These are phyloP conservation scores for Scenedesmus sp. DNA, from an alignment of 163 green algal genomes.

Conservation along the genomic window DNA sequence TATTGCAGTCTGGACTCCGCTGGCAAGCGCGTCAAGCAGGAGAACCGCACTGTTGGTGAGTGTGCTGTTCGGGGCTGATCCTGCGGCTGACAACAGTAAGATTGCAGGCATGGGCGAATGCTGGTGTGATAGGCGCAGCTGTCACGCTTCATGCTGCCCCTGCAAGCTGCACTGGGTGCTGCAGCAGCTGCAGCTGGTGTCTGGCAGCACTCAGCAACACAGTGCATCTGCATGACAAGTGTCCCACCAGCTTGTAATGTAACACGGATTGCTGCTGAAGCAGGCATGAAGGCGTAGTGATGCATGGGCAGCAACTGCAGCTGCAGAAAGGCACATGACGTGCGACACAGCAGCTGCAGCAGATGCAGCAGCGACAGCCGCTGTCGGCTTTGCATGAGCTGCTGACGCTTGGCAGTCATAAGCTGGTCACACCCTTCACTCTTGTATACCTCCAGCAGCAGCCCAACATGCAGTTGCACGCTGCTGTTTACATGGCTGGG, in stretches of 20 bases:
- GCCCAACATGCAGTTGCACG: background rate
- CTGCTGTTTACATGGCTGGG: background rate
- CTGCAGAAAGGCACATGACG: background rate
- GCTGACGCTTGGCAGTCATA: background rate
- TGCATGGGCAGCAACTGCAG: background rate
- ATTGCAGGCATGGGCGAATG: background rate
- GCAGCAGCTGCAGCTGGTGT: background rate
- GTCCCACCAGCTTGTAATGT: background rate
- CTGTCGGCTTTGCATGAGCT: background rate
- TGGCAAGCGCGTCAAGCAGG: constrained; percentile 51
- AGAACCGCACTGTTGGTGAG: constrained; percentile 51
- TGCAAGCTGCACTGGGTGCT: background rate
- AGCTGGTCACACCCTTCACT: too few species aligned
- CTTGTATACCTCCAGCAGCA: background rate
- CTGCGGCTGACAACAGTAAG: background rate
- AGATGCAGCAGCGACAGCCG: background rate
- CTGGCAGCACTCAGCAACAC: background rate
- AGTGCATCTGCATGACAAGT: background rate
- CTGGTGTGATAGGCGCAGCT: background rate
- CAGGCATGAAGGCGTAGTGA: background rate
- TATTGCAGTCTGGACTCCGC: constrained; percentile 60
- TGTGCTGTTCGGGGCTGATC: background rate
- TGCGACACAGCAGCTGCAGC: background rate
- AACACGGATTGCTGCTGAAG: background rate
- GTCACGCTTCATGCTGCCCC: background rate